These are phyloP conservation scores for Syncephalastrum sp. DNA, from an alignment of 371 early-diverging fungal genomes.

Conservation along the genomic window DNA sequence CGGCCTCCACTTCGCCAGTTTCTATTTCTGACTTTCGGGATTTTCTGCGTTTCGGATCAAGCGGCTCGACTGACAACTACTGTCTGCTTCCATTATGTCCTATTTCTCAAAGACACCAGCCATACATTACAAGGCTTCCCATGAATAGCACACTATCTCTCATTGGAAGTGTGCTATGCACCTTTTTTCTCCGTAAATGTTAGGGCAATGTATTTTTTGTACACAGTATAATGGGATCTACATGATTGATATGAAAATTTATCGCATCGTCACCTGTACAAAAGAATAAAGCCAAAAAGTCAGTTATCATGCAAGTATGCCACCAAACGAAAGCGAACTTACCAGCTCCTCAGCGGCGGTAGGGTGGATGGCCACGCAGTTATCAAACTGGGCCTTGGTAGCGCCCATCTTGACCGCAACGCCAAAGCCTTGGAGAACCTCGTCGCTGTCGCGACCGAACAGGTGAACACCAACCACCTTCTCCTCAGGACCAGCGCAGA, in stretches of 20 bases:
- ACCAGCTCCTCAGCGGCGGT: slow-evolving; percentile 95
- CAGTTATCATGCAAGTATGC: background rate
- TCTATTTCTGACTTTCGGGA: too few species aligned
- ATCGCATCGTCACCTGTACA: slow-evolving; percentile 29
- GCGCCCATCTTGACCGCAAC: slow-evolving; percentile 88
- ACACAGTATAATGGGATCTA: too few species aligned
- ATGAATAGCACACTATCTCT: too few species aligned
- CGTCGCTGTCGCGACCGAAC: slow-evolving; percentile 88
- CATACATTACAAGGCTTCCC: too few species aligned
- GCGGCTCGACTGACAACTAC: too few species aligned
- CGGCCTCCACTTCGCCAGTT: too few species aligned
- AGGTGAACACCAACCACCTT: slow-evolving; percentile 96
- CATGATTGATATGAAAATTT: background rate
- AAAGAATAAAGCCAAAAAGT: background rate
- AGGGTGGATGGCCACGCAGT: slow-evolving; percentile 97
- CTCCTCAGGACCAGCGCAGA: slow-evolving; percentile 83
- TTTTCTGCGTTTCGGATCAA: too few species aligned
- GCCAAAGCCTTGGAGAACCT: slow-evolving; percentile 92
- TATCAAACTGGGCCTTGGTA: slow-evolving; percentile 95
- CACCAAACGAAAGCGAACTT: background rate
- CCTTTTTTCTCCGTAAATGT: too few species aligned
- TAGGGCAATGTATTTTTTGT: too few species aligned
- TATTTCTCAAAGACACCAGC: too few species aligned
- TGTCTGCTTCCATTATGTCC: too few species aligned
- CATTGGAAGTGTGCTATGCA: too few species aligned